phyloP scores from a whole-genome alignment of 2,329 filamentous ascomycete species.

The Phyllachora maydis region DNA sequence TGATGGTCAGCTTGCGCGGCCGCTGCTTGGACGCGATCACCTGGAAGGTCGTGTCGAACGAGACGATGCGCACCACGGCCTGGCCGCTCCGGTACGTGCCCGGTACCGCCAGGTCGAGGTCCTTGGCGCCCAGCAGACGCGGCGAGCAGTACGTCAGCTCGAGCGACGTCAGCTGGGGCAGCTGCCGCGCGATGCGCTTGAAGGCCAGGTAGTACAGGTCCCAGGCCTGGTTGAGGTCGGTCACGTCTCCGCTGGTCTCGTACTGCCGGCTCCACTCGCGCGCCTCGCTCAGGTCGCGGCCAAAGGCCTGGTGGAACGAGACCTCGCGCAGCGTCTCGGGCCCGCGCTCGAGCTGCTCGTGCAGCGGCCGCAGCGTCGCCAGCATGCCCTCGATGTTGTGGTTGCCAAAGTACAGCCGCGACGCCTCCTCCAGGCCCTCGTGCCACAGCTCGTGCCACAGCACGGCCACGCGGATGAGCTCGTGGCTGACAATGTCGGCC shows the following conservation, averaged over 20 bases:
- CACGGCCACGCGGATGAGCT: conserved; percentile 90
- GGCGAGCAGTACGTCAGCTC: conserved; percentile 96
- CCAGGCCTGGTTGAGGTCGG: conserved; percentile 95
- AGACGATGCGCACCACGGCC: conserved; percentile 65
- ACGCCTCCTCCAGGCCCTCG: conserved; percentile 91
- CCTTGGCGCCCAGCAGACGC: conserved; percentile 64
- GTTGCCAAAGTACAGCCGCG: conserved; percentile 88
- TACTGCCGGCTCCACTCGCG: conserved; percentile 93
- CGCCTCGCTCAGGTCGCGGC: conserved; percentile 83
- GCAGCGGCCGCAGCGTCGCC: conserved; percentile 67
- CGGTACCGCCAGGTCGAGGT: conserved; percentile 86
- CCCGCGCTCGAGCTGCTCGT: conserved; percentile 76
- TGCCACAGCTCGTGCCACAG: conserved; percentile 99
- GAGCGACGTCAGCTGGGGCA: conserved; percentile 79
- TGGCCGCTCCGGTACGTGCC: conserved; percentile 71
- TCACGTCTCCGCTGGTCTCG: conserved; percentile 69
- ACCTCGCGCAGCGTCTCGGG: conserved; percentile 90
- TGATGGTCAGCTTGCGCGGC: conserved; percentile 71
- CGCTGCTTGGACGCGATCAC: conserved; percentile 97
- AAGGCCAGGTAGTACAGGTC: conserved; percentile 98
- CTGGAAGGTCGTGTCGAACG: conserved; percentile 73
- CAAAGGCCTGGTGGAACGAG: conserved; percentile 94
- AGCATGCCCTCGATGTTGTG: conserved; percentile 98
- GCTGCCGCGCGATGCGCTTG: conserved; percentile 78
- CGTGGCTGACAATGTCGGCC: conserved; percentile 84